A percentile compares a stretch with the other conserved stretches of the same genome.
Conservation (phyloP, 768 basidiomycete genomes). For the Tephrocybe sp. region DNA sequence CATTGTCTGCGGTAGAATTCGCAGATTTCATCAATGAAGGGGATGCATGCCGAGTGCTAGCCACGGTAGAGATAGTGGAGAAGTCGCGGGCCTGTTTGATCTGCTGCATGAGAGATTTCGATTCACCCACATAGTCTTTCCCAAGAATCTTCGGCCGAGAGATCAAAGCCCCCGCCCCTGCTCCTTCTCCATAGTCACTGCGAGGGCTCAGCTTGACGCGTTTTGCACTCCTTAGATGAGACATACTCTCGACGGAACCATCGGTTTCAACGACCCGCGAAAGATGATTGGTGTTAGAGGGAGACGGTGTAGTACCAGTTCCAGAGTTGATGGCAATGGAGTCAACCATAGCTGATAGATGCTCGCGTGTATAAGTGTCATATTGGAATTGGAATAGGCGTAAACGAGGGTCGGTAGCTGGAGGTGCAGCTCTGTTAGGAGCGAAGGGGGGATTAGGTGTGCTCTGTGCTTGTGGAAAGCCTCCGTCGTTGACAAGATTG, state of each 20-base stretch:
- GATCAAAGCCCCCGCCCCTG: conserved; percentile 44
- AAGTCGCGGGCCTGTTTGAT: conserved; percentile 78
- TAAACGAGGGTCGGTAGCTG: conserved; percentile 69
- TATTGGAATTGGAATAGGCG: conserved; percentile 93
- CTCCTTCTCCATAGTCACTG: conserved; percentile 56
- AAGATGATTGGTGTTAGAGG: conserved; percentile 45
- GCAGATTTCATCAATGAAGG: conserved; percentile 20
- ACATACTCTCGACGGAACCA: conserved; percentile 36
- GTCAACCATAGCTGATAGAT: conserved; percentile 91
- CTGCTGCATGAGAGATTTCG: conserved; percentile 74
- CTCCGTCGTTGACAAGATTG: conserved; percentile 22
- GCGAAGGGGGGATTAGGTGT: conserved; percentile 48
- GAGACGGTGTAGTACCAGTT: conserved; percentile 43
- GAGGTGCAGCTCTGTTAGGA: conserved; percentile 31
- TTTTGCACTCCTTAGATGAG: conserved; percentile 73
- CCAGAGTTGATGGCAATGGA: conserved; percentile 84
- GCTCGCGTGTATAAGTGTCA: conserved; percentile 94
- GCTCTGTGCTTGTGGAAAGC: conserved; percentile 59
- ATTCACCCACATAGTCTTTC: conserved; percentile 79
- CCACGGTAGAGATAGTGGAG: conserved; percentile 69
- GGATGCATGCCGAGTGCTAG: conserved; percentile 37
- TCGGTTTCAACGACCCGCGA: conserved; percentile 50
- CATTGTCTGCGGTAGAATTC: conserved; percentile 8
- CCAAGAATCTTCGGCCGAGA: conserved; percentile 47
- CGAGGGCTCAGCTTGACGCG: conserved; percentile 76